These are phyloP conservation scores for Graphiopsis chlorocephala DNA, from an alignment of 2,329 filamentous ascomycete genomes.

Conservation along the genomic window DNA sequence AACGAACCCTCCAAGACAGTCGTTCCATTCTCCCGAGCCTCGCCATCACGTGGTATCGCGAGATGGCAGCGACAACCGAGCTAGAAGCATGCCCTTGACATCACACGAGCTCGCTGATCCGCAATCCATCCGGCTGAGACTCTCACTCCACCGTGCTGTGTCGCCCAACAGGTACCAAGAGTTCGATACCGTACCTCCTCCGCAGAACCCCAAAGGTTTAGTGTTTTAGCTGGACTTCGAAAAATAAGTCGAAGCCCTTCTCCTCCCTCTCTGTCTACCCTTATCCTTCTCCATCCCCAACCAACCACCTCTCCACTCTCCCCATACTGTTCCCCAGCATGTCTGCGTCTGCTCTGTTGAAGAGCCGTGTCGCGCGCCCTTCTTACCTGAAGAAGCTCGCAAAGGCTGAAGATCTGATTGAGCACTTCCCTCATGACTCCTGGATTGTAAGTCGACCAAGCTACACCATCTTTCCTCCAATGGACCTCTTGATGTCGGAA, in stretches of 20 bases:
- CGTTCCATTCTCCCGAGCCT: conserved; percentile 8
- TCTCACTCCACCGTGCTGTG: conserved; percentile 2
- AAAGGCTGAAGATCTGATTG: conserved; percentile 73
- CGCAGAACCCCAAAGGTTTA: not conserved
- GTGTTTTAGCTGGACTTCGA: conserved; percentile 12
- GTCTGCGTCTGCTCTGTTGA: conserved; percentile 61
- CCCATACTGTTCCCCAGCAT: conserved; percentile 19
- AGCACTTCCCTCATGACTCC: conserved; percentile 68
- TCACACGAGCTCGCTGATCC: conserved; percentile 4
- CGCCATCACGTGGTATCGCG: conserved; percentile 1
- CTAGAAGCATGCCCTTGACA: conserved; percentile 2
- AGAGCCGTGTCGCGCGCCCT: conserved; percentile 70
- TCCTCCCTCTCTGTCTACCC: not conserved
- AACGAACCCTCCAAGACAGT: not conserved
- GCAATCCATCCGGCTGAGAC: conserved; percentile 12
- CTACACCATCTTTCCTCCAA: not conserved
- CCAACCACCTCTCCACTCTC: conserved; percentile 7
- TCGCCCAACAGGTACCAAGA: conserved; percentile 13
- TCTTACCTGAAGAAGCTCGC: conserved; percentile 78
- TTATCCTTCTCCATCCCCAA: not conserved
- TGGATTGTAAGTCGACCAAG: conserved; percentile 37
- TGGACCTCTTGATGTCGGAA: not conserved
- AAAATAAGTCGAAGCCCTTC: conserved; percentile 15
- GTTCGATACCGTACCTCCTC: conserved; percentile 4
- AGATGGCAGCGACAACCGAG: not conserved